A percentile compares a stretch with the other conserved stretches of the same genome.
phyloP scores from a whole-genome alignment of 495 filamentous ascomycete genomes.

The Glutinoglossum americanum region DNA sequence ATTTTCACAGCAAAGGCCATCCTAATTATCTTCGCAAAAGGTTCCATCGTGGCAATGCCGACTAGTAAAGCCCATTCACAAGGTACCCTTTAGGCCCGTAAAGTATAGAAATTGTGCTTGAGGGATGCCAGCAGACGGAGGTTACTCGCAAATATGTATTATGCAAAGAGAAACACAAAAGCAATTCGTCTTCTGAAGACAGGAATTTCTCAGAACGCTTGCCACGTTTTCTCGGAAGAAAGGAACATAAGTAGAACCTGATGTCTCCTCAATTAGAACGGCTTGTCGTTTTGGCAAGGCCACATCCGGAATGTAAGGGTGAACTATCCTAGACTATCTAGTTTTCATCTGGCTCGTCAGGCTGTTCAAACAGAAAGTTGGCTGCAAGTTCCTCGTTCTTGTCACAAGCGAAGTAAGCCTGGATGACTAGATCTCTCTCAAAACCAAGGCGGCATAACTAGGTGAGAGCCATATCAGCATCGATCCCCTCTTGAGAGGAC shows the following conservation, averaged over 20 bases:
- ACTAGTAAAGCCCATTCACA: neutral
- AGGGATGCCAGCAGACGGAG: neutral
- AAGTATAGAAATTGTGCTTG: neutral
- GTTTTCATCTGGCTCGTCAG: conserved; percentile 58
- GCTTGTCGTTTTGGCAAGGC: neutral
- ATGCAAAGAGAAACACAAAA: neutral
- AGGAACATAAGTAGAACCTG: neutral
- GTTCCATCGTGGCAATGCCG: neutral
- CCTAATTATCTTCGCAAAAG: neutral
- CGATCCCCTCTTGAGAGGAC: neutral
- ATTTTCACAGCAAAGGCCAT: neutral
- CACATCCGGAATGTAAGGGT: neutral
- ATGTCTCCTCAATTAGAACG: neutral
- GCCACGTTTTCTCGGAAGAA: neutral
- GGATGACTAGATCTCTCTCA: conserved; percentile 78
- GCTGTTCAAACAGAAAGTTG: conserved; percentile 95
- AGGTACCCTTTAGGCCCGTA: neutral
- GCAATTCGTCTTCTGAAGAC: neutral
- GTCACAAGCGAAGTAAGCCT: conserved; percentile 97
- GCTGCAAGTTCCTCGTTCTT: conserved; percentile 97
- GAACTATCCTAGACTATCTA: conserved; percentile 3
- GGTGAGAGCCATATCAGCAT: conserved; percentile 14
- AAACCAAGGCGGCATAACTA: conserved; percentile 85
- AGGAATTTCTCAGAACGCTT: neutral
- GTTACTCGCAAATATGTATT: neutral